Conservation (phyloP, 78 protist genomes). For the Mantamonas sphyraenae region DNA sequence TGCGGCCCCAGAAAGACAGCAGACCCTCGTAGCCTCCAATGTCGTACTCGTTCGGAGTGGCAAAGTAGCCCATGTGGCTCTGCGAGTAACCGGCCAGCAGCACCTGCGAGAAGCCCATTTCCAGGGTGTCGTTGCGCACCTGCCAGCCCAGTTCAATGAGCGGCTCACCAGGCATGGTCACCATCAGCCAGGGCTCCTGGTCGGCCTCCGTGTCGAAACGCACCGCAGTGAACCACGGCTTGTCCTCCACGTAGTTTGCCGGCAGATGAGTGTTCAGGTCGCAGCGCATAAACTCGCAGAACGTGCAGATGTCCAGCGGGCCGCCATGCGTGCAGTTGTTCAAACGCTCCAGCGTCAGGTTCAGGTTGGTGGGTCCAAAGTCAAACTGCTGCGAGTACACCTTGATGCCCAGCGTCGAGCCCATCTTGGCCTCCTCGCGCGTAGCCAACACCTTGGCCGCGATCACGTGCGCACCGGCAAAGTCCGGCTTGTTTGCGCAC, state of each 20-base stretch:
- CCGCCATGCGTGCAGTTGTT: conserved; percentile 14
- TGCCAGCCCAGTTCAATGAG: not conserved
- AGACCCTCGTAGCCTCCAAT: conserved; percentile 18
- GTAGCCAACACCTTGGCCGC: not conserved
- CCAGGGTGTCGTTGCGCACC: not conserved
- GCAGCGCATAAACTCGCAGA: conserved; percentile 17
- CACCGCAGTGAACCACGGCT: conserved; percentile 4
- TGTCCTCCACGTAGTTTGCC: not conserved
- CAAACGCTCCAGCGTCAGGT: conserved; percentile 5
- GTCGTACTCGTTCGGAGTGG: conserved; percentile 10
- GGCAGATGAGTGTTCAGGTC: not conserved
- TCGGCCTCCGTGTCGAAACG: not conserved
- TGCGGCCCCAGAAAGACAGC: conserved; percentile 5
- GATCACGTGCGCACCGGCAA: not conserved
- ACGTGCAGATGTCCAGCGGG: conserved; percentile 1
- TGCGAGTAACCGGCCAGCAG: not conserved
- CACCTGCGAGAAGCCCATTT: not conserved
- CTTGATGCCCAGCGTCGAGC: not conserved
- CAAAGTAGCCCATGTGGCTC: conserved; percentile 19
- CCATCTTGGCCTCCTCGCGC: not conserved
- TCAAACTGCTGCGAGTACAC: not conserved
- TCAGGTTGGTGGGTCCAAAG: conserved; percentile 10
- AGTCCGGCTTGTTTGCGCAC: not conserved
- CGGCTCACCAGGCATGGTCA: conserved; percentile 5
- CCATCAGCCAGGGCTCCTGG: not conserved